Evolutionary conservation across 371 early-diverging fungal genomes (phyloP), one percentile per base, ranked within the genome.

Genomic region (Mortierella sp.): DNA sequence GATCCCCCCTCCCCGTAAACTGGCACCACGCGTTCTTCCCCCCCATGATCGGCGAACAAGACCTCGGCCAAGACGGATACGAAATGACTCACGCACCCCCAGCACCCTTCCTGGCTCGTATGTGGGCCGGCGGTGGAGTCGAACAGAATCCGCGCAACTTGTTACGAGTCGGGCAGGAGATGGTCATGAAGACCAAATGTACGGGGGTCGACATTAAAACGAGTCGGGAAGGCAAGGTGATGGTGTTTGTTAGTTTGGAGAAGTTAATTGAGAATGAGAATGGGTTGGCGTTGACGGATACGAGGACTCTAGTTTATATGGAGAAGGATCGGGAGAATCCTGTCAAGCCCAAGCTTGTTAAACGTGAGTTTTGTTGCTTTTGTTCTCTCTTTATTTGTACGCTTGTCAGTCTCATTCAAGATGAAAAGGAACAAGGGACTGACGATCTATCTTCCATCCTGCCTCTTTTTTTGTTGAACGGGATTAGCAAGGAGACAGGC

Each of bases 41-140:
- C 26, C 93, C 93, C 11, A 90, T 92, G 50, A 88, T 90, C n/a
- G 89, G 88, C 26, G 96, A 96, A 76, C 57, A 57, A 6, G 89
- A 93, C 53, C 90, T 97, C 9, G 93, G 96, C 11, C 69, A 85
- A 5, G 97, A 97, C 81, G 98, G 98, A 1, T 96, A 96, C 82
- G 94, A 94, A 75, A 88, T 90, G 44, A 91, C 90, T 11, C 94
- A 94, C 75, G 89, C 93, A 2, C 97, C 97, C 1, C 97, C 98
- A 0, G 86, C 82, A 10, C 96, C 96, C 0, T 97, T 92, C 76
- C 79, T 88, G 46, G 93, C 93, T 54, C 93, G 98, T 1, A 93
- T 97, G 92, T 97, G 97, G 97, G 97, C 94, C 5, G 96, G 97
- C 14, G 97, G 96, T 5, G 82, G 86, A 21, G 88, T 97, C 26